Percentiles rank a stretch among this genome's conserved stretches.
Conservation (phyloP, 2,329 filamentous ascomycete species). For the Diaporthe vexans region DNA sequence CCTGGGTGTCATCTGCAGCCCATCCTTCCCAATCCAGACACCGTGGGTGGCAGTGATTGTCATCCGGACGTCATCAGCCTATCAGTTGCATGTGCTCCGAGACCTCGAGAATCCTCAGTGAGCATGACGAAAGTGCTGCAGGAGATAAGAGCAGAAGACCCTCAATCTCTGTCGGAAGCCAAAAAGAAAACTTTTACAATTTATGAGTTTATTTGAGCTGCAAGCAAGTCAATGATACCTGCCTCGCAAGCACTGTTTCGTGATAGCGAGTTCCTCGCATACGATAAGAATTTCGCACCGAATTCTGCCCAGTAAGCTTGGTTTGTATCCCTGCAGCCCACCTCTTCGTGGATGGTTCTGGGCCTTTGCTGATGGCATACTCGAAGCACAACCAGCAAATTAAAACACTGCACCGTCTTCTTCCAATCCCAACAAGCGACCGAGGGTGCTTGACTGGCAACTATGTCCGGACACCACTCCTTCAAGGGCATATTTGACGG, state of each 20-base stretch:
- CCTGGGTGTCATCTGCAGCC: background rate
- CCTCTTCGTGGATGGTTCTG: too few relatives aligned
- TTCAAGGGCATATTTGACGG: constrained; percentile 9
- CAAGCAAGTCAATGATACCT: background rate
- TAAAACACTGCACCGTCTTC: too few relatives aligned
- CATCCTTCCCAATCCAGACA: constrained; percentile 4
- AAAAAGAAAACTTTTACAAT: too few relatives aligned
- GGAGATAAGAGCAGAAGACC: background rate
- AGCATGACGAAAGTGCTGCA: too few relatives aligned
- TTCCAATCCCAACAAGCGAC: background rate
- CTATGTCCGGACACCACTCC: constrained; percentile 18
- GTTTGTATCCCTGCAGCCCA: background rate
- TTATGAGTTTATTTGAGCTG: background rate
- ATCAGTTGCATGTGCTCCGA: constrained; percentile 1
- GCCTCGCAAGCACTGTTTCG: background rate
- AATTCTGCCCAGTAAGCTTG: background rate
- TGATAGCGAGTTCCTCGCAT: background rate
- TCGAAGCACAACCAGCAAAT: background rate
- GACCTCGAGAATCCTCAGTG: background rate
- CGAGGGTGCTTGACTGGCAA: background rate
- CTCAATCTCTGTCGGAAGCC: too few relatives aligned
- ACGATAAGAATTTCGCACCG: background rate
- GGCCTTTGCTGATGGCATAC: too few relatives aligned
- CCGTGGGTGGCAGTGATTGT: background rate
- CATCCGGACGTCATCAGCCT: constrained; percentile 22